Conservation (phyloP, 106 monocot genomes). For the Apostasia shenzhenica region DNA sequence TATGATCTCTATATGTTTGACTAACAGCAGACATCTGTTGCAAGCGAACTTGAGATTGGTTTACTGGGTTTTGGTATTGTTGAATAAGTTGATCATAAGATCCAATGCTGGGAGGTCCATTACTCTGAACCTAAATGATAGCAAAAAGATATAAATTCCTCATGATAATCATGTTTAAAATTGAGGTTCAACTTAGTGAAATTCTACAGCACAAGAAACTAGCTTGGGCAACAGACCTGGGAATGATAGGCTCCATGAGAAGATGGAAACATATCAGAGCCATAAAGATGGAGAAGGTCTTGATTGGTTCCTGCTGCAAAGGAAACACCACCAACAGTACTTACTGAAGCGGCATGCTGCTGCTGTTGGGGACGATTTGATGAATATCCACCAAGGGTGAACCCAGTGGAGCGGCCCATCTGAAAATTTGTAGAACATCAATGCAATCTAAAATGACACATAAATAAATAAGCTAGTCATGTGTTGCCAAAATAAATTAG, state of each 20-base stretch:
- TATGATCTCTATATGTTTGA: conserved; percentile 66
- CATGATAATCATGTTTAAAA: too few relatives aligned
- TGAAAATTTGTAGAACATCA: conserved; percentile 5
- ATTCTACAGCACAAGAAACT: too few relatives aligned
- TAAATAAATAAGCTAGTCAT: background rate
- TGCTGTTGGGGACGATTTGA: conserved; percentile 52
- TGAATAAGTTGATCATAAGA: conserved; percentile 73
- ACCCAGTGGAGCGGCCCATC: conserved; percentile 70
- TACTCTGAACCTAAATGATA: conserved; percentile 33
- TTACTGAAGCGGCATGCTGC: conserved; percentile 32
- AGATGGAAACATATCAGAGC: conserved; percentile 46
- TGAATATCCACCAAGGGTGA: conserved; percentile 64
- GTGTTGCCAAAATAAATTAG: background rate
- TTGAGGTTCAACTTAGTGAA: too few relatives aligned
- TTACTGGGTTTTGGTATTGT: conserved; percentile 60
- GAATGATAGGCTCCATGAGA: conserved; percentile 45
- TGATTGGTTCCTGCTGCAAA: conserved; percentile 33
- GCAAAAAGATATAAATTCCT: background rate
- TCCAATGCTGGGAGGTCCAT: conserved; percentile 40
- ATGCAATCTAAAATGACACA: background rate
- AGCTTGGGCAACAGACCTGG: conserved; percentile 18
- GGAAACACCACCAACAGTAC: conserved; percentile 13
- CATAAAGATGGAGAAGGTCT: conserved; percentile 43
- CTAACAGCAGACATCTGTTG: conserved; percentile 58
- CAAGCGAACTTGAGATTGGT: conserved; percentile 35